Evolutionary conservation across 1,284 basidiomycete genomes (phyloP).

Genomic region (Cutaneotrichosporon dermatis): DNA sequence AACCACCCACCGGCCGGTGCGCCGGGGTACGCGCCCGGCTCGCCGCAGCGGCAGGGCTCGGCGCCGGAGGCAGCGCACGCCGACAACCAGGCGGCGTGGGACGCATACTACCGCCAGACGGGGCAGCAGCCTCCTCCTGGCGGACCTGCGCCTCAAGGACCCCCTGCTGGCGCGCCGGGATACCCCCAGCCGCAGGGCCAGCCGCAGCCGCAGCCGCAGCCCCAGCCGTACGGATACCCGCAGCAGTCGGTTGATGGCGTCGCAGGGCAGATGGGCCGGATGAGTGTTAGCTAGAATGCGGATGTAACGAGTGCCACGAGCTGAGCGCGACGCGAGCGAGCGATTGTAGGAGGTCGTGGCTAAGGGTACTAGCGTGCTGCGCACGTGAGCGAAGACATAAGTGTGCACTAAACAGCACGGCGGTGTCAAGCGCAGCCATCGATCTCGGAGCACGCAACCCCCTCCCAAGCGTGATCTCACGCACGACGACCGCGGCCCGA

Average conservation of each 20-base stretch:
- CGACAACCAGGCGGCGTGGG: conserved; percentile 7
- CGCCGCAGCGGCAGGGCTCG: conserved; percentile 25
- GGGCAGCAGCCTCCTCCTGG: conserved; percentile 14
- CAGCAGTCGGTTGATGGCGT: conserved; percentile 17
- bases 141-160: not conserved
- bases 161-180: conserved; percentile 1
- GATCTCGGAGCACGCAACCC: too few relatives aligned
- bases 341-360: too few relatives aligned
- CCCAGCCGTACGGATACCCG: conserved; percentile 19
- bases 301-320: not conserved
- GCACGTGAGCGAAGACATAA: too few relatives aligned
- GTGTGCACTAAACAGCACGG: too few relatives aligned
- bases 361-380: too few relatives aligned
- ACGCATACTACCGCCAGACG: conserved; percentile 39
- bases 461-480: too few relatives aligned
- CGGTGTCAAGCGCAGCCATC: too few relatives aligned
- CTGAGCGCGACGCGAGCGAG: not conserved
- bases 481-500: too few relatives aligned
- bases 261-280: conserved; percentile 30
- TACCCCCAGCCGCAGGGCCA: conserved; percentile 8
- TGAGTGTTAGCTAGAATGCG: conserved; percentile 25
- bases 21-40: conserved; percentile 19
- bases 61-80: conserved; percentile 37
- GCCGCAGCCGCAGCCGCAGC: not conserved
- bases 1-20: not conserved